Evolutionary conservation across 768 basidiomycete species (phyloP), one percentile per base, ranked within the genome.

Genomic region (Trametes gibbosa): DNA sequence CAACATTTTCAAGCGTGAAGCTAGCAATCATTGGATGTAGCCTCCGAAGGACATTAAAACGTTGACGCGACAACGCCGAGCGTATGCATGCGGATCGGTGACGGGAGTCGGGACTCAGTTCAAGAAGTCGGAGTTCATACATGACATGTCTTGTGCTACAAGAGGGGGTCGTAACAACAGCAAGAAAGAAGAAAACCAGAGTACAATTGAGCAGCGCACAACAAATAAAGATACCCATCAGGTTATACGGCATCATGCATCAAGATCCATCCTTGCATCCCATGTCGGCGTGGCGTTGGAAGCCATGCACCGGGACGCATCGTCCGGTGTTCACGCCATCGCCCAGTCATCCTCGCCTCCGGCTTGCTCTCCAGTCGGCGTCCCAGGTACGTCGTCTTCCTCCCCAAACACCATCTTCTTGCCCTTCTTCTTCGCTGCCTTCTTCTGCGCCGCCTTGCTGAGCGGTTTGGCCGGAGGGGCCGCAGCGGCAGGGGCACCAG

Each of bases 381-480:
- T 56, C 13, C 19, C 47, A 17, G 55, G 55, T 1, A 47, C 39
- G 5, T 56, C 55, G 5, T 55, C 42, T 53, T 51, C 59, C 35
- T 61, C 49, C 3, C 37, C 37, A 21, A 23, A 25, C 16, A 21
- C 32, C 12, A 53, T 43, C 46, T 56, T 58, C 47, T 60, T 59
- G 7, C 58, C 58, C 56, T 63, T 63, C 54, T 58, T 61, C 54
- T 65, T 62, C 37, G 53, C 56, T 2, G 24, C 46, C 52, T 61
- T 57, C 46, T 50, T 54, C 53, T 59, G 58, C 3, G 50, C n/a
- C n/a, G n/a, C 58, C 24, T 53, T 61, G 54, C 19, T 54, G 53
- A 40, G 46, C 16, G 27, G 46, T 49, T 56, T 55, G 27, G 37
- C 47, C 9, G 55, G 51, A 14, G 43, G 9, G 12, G 43, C 43